phyloP scores from a whole-genome alignment of 805 yeast genomes.

The Yamadazyma endophytica region DNA sequence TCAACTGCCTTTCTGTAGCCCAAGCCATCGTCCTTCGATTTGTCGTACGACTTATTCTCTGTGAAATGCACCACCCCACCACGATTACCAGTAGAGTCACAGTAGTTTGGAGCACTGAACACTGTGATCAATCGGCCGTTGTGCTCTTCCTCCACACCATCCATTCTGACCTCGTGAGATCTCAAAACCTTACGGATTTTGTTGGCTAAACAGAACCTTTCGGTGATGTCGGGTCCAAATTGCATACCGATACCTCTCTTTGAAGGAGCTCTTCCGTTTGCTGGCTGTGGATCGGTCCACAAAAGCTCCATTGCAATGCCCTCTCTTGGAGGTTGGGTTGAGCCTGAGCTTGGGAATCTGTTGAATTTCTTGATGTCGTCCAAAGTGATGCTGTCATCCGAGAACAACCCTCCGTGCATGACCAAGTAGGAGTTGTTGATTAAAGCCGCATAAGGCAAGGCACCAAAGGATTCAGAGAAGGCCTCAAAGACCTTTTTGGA shows the following conservation, averaged over 20 bases:
- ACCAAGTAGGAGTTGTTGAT: constrained; percentile 77
- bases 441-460: constrained; percentile 80
- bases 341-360: constrained; percentile 50
- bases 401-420: constrained; percentile 94
- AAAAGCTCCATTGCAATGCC: constrained; percentile 94
- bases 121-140: constrained; percentile 83
- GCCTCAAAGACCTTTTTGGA: constrained; percentile 73
- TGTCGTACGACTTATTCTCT: constrained; percentile 41
- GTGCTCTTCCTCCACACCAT: constrained; percentile 86
- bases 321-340: constrained; percentile 79
- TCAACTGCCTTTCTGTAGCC: constrained; percentile 35
- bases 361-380: constrained; percentile 71
- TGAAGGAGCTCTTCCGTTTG: constrained; percentile 76
- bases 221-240: constrained; percentile 95
- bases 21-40: constrained; percentile 41
- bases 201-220: constrained; percentile 67
- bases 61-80: constrained; percentile 85
- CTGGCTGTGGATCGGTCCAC: constrained; percentile 94
- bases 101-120: constrained; percentile 97
- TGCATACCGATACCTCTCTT: constrained; percentile 95
- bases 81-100: constrained; percentile 85
- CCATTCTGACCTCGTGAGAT: constrained; percentile 93
- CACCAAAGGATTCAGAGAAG: constrained; percentile 81
- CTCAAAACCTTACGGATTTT: constrained; percentile 76
- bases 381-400: constrained; percentile 65